Base-by-base conservation (phyloP, 176 grass and related monocot species). In the Miscanthus lutarioriparius region DNA sequence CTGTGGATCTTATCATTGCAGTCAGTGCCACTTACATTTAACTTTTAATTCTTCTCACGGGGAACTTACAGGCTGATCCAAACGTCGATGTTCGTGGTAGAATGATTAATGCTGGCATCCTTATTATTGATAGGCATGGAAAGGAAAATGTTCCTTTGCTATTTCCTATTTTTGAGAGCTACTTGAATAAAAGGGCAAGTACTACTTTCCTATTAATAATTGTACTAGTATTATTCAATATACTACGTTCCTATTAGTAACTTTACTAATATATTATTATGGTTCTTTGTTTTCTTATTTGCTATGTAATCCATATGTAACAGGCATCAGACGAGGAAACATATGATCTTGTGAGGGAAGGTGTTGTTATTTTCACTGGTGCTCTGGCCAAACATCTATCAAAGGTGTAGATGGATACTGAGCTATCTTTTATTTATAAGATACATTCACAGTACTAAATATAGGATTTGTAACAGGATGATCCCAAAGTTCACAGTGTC, bases 151-250 rank as follows among this genome's bases (percentile, higher is more conserved):
- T 98, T 61, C 93, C 91, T 88, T 91, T 98, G 81, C 82, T 98
- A 70, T 98, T 98, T 88, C 96, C 96, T 83, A 98, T 98, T 85
- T 98, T 98, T 72, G 93, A 98, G 70, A 98, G 93, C 86, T 98
- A 95, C 74, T 93, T 98, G 85, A 98, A 98, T 84, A 98, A 98
- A 90, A 98, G 69, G 91, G 96, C 85, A 88, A 64, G 56, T 32
- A 17, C 64, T 71, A 32, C 45, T 49, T 74, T 49, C 43, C 15
- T 49, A 49, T 37, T 90, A 28, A 49, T 84, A 67, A 67, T 37
- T 48, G 64, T 28, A 77, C 15, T 72, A 26, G 72, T 67, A 28
- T 13, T 10, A 54, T 78, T 72, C 71, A 62, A 70, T 61, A 25
- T 25, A 27, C 40, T 71, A 32, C 14, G 4, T 74, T 49, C 43